phyloP scores from a whole-genome alignment of 441 rosid genomes.

The Brassica balearica region DNA sequence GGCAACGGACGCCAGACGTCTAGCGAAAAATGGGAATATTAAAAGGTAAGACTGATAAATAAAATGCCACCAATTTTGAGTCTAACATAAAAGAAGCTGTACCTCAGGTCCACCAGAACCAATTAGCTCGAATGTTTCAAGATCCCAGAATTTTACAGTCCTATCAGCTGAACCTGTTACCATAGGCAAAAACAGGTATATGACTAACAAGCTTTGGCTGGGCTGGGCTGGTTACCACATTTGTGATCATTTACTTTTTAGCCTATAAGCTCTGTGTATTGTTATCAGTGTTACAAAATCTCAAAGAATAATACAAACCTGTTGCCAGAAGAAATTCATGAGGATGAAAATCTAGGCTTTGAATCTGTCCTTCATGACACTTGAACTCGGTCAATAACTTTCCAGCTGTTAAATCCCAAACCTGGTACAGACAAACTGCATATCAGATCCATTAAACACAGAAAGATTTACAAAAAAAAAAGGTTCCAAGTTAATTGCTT shows the following conservation, averaged over 20 bases:
- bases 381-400: constrained; percentile 91
- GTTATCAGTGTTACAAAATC: background rate
- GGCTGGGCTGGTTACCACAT: no score
- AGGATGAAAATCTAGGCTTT: constrained; percentile 97
- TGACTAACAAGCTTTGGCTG: no score
- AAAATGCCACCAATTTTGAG: constrained; percentile 2
- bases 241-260: no score
- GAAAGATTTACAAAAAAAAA: no score
- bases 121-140: constrained; percentile 92
- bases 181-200: constrained; percentile 11
- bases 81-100: constrained; percentile 6
- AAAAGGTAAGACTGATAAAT: background rate
- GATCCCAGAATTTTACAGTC: constrained; percentile 97
- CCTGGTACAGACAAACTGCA: constrained; percentile 46
- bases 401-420: constrained; percentile 99
- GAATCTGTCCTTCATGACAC: constrained; percentile 87
- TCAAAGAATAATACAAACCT: constrained; percentile 55
- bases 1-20: constrained; percentile 85
- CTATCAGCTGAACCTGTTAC: constrained; percentile 88
- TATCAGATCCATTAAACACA: no score
- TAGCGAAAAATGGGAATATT: constrained; percentile 40
- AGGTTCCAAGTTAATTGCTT: no score
- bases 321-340: constrained; percentile 91
- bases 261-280: no score
- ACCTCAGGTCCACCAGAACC: constrained; percentile 97